These are phyloP conservation scores for Zhuliangozyma parablackwelliae DNA, from an alignment of 1,139 yeast genomes.

Conservation along the genomic window DNA sequence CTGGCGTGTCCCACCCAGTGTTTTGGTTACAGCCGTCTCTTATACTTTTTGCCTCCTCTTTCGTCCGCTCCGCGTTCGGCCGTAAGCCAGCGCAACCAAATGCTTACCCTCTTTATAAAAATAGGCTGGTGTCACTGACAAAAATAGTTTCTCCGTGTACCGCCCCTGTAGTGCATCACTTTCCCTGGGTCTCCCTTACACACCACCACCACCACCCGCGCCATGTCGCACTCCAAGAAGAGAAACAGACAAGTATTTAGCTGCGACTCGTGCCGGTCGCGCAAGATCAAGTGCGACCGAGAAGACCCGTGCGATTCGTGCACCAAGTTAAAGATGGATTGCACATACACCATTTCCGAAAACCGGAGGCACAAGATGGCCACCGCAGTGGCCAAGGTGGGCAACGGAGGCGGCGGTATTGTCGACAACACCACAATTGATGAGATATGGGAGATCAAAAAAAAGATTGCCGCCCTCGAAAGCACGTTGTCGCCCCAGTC, in stretches of 20 bases:
- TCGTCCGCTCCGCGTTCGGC: too few species aligned
- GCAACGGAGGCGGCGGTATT: not conserved
- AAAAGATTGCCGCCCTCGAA: slow-evolving; percentile 4
- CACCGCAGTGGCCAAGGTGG: not conserved
- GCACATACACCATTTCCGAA: slow-evolving; percentile 9
- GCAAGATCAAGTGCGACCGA: slow-evolving; percentile 37
- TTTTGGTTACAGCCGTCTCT: too few species aligned
- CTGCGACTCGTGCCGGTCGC: slow-evolving; percentile 31
- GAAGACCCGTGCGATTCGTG: slow-evolving; percentile 35
- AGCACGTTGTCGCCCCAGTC: slow-evolving; percentile 1
- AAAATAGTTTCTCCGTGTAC: too few species aligned
- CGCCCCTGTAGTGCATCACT: too few species aligned
- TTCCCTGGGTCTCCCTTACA: too few species aligned
- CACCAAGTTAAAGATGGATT: slow-evolving; percentile 15
- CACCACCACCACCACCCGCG: too few species aligned
- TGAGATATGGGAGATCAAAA: slow-evolving; percentile 2
- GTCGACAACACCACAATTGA: slow-evolving; percentile 13
- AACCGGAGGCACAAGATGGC: slow-evolving; percentile 1
- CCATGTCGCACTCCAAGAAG: not conserved
- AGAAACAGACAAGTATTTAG: slow-evolving; percentile 20
- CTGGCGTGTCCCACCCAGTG: too few species aligned
- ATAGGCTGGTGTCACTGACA: too few species aligned
- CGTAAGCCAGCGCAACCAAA: too few species aligned
- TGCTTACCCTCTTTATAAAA: too few species aligned
- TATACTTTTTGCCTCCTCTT: too few species aligned